Base-by-base conservation (phyloP, 2,329 filamentous ascomycete species). In the Fusarium luffae region DNA sequence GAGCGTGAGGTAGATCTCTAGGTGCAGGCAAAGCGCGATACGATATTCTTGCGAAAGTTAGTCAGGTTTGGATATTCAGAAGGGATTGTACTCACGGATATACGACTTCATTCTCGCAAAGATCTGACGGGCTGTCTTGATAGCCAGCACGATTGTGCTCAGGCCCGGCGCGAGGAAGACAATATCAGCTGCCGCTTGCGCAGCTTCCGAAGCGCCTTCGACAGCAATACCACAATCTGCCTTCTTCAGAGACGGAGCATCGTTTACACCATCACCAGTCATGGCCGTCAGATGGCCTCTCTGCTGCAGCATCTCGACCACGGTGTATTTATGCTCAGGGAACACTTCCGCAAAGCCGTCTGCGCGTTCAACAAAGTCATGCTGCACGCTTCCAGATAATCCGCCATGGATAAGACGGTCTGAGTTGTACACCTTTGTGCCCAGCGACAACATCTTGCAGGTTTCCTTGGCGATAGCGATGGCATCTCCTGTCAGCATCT, bases 21-120 rank as follows among this genome's bases (percentile, higher is more conserved):
- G 10, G 1, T 70, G 66, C 0, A 69, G 52, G 9, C 62, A 69
- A 0, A 69, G 37, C 2, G 66, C 66, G 1, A 69, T 69, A 34
- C 66, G 66, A 1, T 69, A 69, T 32, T 70, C 49, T 52, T 0
- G 7, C 4, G 1, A 21, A 4, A 2, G 10, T 52, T 21, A 52
- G 34, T 10, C 16, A 4, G 11, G 4, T n/a, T 4, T 13, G 5
- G 2, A 5, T 3, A 28, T 12, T 2, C 4, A 5, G 11, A 21
- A 13, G 0, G 6, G 13, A 3, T 13, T 16, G 1, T 3, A 41
- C 49, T 52, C 3, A 52, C 49, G 68, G 1, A 70, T 71, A 2
- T 70, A 70, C 1, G 63, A 68, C 21, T 70, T 70, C 63, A 70
- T 70, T 13, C 54, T 41, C 11, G 70, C 63, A 3, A 70, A 70